Evolutionary conservation across 495 filamentous ascomycete genomes (phyloP), one percentile per base, ranked within the genome.

Genomic region (Xylaria venustula): DNA sequence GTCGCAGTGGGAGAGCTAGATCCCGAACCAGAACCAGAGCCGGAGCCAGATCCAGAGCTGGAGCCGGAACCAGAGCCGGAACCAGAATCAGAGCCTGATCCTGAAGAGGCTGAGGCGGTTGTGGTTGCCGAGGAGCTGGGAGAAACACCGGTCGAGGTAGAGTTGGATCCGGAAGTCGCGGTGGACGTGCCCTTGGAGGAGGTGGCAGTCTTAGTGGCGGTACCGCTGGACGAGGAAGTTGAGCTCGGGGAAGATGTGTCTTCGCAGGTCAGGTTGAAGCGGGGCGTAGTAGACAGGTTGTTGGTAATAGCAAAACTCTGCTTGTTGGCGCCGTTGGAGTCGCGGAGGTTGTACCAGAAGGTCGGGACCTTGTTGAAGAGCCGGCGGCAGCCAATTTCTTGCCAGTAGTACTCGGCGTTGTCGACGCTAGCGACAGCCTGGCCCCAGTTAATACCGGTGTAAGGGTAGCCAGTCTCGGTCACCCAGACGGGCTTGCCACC

Each of bases 371-470:
- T 80, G 67, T 81, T 84, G 67, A 90, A 86, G 54, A 90, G 79
- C 66, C 71, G 69, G 55, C 74, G 77, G 83, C 89, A 92, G 51
- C 82, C 86, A 50, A 90, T 80, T 66, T 88, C 76, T 50, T 90
- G 75, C 88, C 88, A 92, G 79, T 85, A 92, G 64, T 76, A 81
- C 81, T 88, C 75, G 52, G 88, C 87, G 73, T 91, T 91, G 45
- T 73, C 74, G 22, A 74, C 59, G 59, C 77, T 85, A 48, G 88
- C 75, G 2, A 82, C 81, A 58, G 85, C 88, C 59, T 82, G 64
- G 68, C 83, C 83, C 73, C 81, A 75, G 26, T 50, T 64, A 8
- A 66, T 70, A 37, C 80, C 80, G 17, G 63, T 59, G 34, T 69
- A 55, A 8, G 81, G 80, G 77, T 78, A 83, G 49, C 80, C 81